Evolutionary conservation across 2,329 filamentous ascomycete genomes (phyloP).

Genomic region (Alternaria viburni): DNA sequence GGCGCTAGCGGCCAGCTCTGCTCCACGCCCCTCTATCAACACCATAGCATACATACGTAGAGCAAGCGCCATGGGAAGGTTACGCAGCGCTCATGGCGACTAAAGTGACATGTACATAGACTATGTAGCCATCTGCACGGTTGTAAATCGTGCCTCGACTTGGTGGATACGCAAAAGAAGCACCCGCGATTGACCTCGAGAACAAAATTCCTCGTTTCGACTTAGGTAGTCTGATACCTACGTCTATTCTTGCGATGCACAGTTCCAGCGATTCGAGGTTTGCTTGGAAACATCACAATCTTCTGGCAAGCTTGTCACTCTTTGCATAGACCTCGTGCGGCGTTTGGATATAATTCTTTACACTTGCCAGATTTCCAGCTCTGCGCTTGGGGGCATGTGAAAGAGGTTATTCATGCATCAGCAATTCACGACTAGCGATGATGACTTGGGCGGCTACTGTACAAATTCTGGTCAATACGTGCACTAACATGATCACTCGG

Average conservation of each 20-base stretch:
- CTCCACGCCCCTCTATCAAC: background rate
- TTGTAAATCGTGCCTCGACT: background rate
- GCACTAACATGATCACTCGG: background rate
- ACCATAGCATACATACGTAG: background rate
- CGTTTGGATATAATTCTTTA: background rate
- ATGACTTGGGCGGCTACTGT: background rate
- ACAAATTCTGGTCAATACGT: background rate
- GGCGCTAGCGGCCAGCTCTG: constrained; percentile 1
- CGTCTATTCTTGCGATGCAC: background rate
- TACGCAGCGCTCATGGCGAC: background rate
- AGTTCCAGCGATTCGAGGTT: background rate
- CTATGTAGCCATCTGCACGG: background rate
- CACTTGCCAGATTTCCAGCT: background rate
- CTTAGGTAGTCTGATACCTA: background rate
- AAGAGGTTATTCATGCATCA: background rate
- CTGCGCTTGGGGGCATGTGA: background rate
- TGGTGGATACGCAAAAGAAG: background rate
- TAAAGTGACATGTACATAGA: background rate
- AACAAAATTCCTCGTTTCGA: background rate
- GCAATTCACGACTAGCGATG: background rate
- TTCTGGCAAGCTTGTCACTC: background rate
- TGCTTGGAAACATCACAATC: background rate
- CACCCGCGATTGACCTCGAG: background rate
- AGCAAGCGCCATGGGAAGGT: background rate
- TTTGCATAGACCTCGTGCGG: background rate